Evolutionary conservation across 768 basidiomycete species (phyloP).

Genomic region (Suillus hirtellus): DNA sequence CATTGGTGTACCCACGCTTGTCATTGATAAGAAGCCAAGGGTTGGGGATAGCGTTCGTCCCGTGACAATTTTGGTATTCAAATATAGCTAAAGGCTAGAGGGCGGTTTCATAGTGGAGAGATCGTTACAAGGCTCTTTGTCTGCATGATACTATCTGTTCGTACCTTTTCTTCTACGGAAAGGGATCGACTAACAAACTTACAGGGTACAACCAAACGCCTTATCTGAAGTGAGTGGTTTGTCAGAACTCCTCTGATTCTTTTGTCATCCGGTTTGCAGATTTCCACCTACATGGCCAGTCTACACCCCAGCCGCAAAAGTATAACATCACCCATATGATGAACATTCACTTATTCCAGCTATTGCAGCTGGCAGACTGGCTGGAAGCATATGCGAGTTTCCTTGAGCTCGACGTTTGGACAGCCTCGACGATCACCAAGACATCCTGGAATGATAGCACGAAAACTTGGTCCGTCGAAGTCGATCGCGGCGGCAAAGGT

Average conservation of each 20-base stretch:
- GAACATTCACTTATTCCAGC: not conserved
- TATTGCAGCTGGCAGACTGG: constrained; percentile 58
- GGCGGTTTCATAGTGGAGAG: constrained; percentile 43
- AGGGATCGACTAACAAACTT: not conserved
- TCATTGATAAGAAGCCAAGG: constrained; percentile 55
- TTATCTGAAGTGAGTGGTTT: constrained; percentile 45
- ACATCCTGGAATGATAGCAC: constrained; percentile 38
- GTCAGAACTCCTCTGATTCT: not conserved
- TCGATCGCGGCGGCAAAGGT: constrained; percentile 36
- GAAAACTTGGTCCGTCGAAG: constrained; percentile 46
- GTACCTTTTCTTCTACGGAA: constrained; percentile 17
- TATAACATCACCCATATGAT: constrained; percentile 13
- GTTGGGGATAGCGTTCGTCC: constrained; percentile 47
- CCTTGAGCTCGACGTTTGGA: constrained; percentile 68
- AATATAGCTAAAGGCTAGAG: not conserved
- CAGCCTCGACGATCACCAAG: constrained; percentile 43
- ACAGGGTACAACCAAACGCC: constrained; percentile 57
- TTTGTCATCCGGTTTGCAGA: constrained; percentile 24
- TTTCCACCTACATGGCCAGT: constrained; percentile 61
- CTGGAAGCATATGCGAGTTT: constrained; percentile 60
- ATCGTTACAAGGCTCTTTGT: constrained; percentile 35
- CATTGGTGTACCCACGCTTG: constrained; percentile 54
- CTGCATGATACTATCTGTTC: constrained; percentile 55
- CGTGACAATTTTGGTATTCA: not conserved
- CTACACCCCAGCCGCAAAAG: constrained; percentile 52